Percentiles rank a stretch among this genome's conserved stretches.
These are phyloP conservation scores for Ogataea neopini DNA, from an alignment of 805 yeast species.

Conservation along the genomic window DNA sequence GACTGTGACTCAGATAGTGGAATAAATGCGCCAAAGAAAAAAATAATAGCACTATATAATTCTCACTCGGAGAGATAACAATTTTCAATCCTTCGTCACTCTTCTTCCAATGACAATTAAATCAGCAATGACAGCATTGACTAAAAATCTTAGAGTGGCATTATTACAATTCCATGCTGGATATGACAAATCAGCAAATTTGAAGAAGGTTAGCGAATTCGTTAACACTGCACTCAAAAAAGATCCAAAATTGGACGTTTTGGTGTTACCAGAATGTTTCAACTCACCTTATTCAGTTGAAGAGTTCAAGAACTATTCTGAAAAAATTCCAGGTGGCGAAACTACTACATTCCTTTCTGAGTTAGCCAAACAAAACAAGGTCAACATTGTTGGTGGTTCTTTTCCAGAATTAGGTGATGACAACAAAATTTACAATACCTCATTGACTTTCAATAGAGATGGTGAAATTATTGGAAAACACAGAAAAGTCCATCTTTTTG, in stretches of 20 bases:
- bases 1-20: background rate
- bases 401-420: conserved; percentile 76
- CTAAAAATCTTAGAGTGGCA: conserved; percentile 72
- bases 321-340: conserved; percentile 75
- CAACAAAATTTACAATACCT: conserved; percentile 66
- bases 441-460: conserved; percentile 64
- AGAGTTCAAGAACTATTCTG: conserved; percentile 87
- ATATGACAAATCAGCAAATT: conserved; percentile 76
- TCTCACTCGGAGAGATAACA: no score
- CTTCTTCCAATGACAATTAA: conserved; percentile 11
- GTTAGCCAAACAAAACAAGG: conserved; percentile 63
- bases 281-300: conserved; percentile 92
- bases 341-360: conserved; percentile 59
- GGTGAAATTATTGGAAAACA: conserved; percentile 87
- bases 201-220: conserved; percentile 63
- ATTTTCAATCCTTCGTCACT: no score
- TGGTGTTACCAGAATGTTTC: conserved; percentile 94
- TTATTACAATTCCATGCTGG: conserved; percentile 82
- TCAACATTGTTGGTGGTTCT: conserved; percentile 86
- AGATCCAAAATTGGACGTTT: conserved; percentile 61
- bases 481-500: conserved; percentile 88
- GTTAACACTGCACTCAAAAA: conserved; percentile 60
- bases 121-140: conserved; percentile 32
- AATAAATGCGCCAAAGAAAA: background rate
- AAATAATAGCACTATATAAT: no score